Percentiles rank a stretch among this genome's conserved stretches.
phyloP scores from a whole-genome alignment of 768 basidiomycete species.

The Rhodosporidiobolus sp. region DNA sequence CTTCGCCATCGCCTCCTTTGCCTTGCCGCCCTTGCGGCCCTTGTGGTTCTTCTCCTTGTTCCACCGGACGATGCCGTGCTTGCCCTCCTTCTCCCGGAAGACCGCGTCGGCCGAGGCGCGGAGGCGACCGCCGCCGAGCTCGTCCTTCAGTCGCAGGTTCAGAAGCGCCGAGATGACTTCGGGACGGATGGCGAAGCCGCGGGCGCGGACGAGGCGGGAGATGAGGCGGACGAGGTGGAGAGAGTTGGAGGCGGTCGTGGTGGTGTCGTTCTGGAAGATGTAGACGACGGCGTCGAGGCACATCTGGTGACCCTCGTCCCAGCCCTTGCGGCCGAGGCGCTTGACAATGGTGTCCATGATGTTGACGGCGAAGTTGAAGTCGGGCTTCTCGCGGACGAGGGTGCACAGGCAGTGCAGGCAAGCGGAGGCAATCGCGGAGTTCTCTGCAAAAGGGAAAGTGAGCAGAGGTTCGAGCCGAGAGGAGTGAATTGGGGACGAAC shows the following conservation, averaged over 20 bases:
- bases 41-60: conserved; percentile 49
- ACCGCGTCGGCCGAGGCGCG: conserved; percentile 65
- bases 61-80: conserved; percentile 44
- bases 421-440: conserved; percentile 54
- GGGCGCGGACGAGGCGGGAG: conserved; percentile 94
- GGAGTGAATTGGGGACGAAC: conserved; percentile 50
- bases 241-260: conserved; percentile 72
- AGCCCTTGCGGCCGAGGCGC: conserved; percentile 75
- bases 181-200: conserved; percentile 82
- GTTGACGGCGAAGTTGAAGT: conserved; percentile 95
- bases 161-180: conserved; percentile 80
- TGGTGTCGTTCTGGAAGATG: conserved; percentile 77
- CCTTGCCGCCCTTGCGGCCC: conserved; percentile 44
- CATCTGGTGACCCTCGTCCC: conserved; percentile 84
- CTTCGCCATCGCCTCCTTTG: conserved; percentile 60
- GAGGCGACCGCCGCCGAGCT: conserved; percentile 64
- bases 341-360: conserved; percentile 83
- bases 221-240: conserved; percentile 84
- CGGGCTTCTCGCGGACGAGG: conserved; percentile 73
- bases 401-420: conserved; percentile 84
- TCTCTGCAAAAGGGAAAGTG: conserved; percentile 38
- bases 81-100: conserved; percentile 54
- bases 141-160: conserved; percentile 78
- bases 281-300: conserved; percentile 76
- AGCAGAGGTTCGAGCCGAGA: neutral